phyloP scores from a whole-genome alignment of 2,329 filamentous ascomycete species.

The Massarina eburnea region DNA sequence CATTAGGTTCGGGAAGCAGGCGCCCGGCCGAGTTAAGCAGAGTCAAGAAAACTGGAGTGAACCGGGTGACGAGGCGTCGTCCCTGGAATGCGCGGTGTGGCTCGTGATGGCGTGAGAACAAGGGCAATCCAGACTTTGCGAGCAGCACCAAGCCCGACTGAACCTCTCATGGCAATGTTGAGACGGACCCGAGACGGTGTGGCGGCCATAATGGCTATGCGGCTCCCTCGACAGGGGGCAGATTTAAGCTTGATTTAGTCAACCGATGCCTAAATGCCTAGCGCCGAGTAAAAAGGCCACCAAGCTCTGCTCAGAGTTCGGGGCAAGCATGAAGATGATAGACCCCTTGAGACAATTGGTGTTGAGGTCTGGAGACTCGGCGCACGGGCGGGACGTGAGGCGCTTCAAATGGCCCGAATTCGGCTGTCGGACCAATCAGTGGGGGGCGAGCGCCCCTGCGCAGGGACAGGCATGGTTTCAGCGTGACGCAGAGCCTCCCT shows the following conservation, averaged over 20 bases:
- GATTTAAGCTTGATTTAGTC: slow-evolving; percentile 22
- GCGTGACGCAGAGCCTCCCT: not conserved
- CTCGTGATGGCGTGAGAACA: slow-evolving; percentile 34
- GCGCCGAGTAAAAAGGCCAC: slow-evolving; percentile 22
- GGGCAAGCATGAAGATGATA: slow-evolving; percentile 27
- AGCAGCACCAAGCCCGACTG: slow-evolving; percentile 32
- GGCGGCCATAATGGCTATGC: slow-evolving; percentile 31
- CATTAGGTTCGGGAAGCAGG: slow-evolving; percentile 27
- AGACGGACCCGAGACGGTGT: slow-evolving; percentile 36
- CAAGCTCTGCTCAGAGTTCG: slow-evolving; percentile 20
- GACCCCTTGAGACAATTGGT: slow-evolving; percentile 44
- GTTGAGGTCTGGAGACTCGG: slow-evolving; percentile 30
- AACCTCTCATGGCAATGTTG: slow-evolving; percentile 30
- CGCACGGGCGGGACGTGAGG: slow-evolving; percentile 25
- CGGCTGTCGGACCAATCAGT: slow-evolving; percentile 11
- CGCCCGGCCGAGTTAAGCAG: slow-evolving; percentile 9
- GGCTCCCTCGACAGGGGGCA: slow-evolving; percentile 19
- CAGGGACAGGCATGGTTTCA: slow-evolving; percentile 7
- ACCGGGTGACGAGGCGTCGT: slow-evolving; percentile 14
- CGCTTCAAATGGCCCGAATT: slow-evolving; percentile 14
- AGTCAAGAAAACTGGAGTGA: slow-evolving; percentile 29
- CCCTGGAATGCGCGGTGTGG: slow-evolving; percentile 15
- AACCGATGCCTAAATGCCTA: slow-evolving; percentile 14
- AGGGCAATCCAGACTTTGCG: slow-evolving; percentile 23
- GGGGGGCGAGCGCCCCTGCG: not conserved